phyloP scores from a whole-genome alignment of 2,329 filamentous ascomycete genomes.

The Penicillium hordei region DNA sequence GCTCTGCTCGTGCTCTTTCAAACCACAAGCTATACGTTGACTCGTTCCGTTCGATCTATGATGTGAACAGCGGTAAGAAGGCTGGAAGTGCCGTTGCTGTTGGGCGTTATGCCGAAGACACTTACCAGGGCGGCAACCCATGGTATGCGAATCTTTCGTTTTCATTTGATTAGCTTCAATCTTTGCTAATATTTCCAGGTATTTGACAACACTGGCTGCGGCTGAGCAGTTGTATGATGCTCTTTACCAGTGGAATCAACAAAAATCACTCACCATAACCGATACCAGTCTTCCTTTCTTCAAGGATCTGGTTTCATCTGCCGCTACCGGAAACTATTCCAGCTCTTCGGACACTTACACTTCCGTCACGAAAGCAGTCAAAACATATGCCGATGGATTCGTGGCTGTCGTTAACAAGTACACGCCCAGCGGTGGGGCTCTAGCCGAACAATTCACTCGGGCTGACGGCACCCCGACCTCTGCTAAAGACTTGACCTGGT shows the following conservation, averaged over 20 bases:
- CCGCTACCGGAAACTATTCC: background rate
- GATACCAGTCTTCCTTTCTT: background rate
- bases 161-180: background rate
- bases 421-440: background rate
- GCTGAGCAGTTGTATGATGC: background rate
- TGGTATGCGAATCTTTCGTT: background rate
- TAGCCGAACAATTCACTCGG: background rate
- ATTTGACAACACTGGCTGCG: background rate
- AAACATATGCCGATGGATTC: background rate
- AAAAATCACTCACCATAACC: background rate
- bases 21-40: background rate
- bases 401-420: background rate
- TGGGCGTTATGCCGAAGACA: background rate
- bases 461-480: background rate
- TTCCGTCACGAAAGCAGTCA: background rate
- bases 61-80: background rate
- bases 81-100: background rate
- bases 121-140: background rate
- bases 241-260: conserved; percentile 1
- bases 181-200: background rate
- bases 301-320: background rate
- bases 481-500: background rate
- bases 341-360: background rate
- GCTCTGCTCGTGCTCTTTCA: background rate
- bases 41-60: background rate